Evolutionary conservation across 768 basidiomycete species (phyloP).

Genomic region (Ramaria rubella): DNA sequence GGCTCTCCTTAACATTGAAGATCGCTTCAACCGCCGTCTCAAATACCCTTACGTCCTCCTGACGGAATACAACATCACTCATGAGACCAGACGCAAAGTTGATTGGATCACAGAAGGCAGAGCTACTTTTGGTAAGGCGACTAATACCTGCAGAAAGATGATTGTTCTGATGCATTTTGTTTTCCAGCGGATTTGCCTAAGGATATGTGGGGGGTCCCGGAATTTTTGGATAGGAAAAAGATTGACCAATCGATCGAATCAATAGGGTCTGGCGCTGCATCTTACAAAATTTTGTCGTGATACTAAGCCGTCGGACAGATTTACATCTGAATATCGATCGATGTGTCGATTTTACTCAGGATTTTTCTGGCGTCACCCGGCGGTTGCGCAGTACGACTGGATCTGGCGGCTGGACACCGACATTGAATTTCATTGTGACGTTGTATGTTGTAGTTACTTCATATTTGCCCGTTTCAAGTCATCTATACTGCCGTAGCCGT

Average conservation of each 20-base stretch:
- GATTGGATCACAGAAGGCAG: background rate
- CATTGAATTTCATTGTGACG: constrained; percentile 9
- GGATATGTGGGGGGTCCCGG: constrained; percentile 3
- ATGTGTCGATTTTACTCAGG: constrained; percentile 12
- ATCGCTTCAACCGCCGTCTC: constrained; percentile 4
- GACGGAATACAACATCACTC: background rate
- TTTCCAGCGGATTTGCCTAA: background rate
- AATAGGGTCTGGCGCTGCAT: background rate
- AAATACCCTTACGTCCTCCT: constrained; percentile 8
- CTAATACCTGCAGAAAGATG: background rate
- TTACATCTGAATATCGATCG: constrained; percentile 1
- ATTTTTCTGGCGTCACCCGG: constrained; percentile 9
- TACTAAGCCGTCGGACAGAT: background rate
- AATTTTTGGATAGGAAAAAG: background rate
- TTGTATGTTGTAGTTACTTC: background rate
- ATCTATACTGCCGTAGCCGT: background rate
- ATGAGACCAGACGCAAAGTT: background rate
- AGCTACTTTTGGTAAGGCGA: background rate
- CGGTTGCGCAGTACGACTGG: constrained; percentile 3
- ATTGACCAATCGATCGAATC: background rate
- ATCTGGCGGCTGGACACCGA: constrained; percentile 8
- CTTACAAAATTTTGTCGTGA: background rate
- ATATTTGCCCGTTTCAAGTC: background rate
- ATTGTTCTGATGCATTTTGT: background rate
- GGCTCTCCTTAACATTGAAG: constrained; percentile 1